Percentiles rank a stretch among this genome's conserved stretches.
These are phyloP conservation scores for Prunus mume DNA, from an alignment of 306 rosid genomes.

Conservation along the genomic window DNA sequence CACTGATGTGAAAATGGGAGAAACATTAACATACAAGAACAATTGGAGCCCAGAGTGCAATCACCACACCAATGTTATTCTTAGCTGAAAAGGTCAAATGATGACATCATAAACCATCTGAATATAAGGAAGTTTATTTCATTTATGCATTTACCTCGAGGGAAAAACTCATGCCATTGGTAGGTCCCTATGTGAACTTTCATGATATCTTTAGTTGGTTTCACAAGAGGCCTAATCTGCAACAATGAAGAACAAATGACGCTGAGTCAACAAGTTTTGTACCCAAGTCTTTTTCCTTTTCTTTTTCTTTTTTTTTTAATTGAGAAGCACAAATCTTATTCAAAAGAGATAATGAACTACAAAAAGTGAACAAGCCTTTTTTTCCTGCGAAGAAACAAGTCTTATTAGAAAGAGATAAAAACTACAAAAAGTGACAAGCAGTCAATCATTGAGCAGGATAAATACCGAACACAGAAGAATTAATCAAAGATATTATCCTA, in stretches of 20 bases:
- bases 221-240: conserved; percentile 93
- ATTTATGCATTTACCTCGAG: conserved; percentile 57
- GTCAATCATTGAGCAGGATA: not conserved
- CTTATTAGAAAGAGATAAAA: not conserved
- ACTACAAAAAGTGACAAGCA: not conserved
- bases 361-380: not conserved
- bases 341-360: not conserved
- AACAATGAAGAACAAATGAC: conserved; percentile 20
- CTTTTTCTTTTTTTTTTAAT: too few relatives aligned
- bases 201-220: conserved; percentile 86
- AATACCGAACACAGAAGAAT: not conserved
- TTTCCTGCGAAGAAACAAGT: not conserved
- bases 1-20: conserved; percentile 9
- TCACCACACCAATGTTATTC: conserved; percentile 83
- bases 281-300: not conserved
- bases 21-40: conserved; percentile 66
- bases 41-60: conserved; percentile 88
- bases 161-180: conserved; percentile 95
- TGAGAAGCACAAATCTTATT: not conserved
- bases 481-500: not conserved
- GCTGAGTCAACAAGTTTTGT: conserved; percentile 17
- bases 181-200: conserved; percentile 35
- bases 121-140: not conserved
- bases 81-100: conserved; percentile 55
- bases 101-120: conserved; percentile 25